Base-by-base conservation (phyloP, 148 eudicot genomes). In the Selenicereus undatus region DNA sequence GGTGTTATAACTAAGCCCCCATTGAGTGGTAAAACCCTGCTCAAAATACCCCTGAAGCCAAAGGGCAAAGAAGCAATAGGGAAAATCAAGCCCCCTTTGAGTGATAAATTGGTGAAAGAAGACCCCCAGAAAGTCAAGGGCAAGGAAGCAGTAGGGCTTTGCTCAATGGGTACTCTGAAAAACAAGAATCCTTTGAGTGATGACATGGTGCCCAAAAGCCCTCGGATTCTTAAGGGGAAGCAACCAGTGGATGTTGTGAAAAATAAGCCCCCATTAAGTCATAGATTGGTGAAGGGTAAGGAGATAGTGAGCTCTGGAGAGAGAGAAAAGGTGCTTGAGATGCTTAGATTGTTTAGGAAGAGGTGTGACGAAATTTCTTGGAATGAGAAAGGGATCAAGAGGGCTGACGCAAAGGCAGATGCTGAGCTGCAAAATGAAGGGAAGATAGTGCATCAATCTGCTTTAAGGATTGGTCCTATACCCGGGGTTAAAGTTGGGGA, bases 401-500 rank as follows among this genome's bases (percentile, higher is more conserved):
- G 82, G 66, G 75, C 74, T 74, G 85, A 79, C 79, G 14, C 42
- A 0, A 51, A 22, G 39, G 82, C 79, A 68, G 45, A 58, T 74
- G 52, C 39, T 20, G 81, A 51, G 20, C 58, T 78, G 8, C 36
- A 1, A 27, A 66, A 52, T 14, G 85, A 79, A 68, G 71, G 82
- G 58, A 65, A 78, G 11, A 65, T 83, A 13, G n/a, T 7, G 2
- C 75, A 74, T 35, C 48, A 43, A 26, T 35, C 54, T 32, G 11
- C 76, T 48, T 26, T 56, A 6, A 51, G 39, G 1, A 52, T 83
- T n/a, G 85, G 85, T 36, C 32, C 24, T 22, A 52, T 83, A 14
- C 75, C 75, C 9, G 92, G 94, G 20, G 81, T 92, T 35, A 86
- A 86, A 73, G 68, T 91, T 20, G 94, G 92, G 20, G 89, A 90